phyloP scores from a whole-genome alignment of 371 early-diverging fungal genomes.

The Capillidium heterosporum region DNA sequence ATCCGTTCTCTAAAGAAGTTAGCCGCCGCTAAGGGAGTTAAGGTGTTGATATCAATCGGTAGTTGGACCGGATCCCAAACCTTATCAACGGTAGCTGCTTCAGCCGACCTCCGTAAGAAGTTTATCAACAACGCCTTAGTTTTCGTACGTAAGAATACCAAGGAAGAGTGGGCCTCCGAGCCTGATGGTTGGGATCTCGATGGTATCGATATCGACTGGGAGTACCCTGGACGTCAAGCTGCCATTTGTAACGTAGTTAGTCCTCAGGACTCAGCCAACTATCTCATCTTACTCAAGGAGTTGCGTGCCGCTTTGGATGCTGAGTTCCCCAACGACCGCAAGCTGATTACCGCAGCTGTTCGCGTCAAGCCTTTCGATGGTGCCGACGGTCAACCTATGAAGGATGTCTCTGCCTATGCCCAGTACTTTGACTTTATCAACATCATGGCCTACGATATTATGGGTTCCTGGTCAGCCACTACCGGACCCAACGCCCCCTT shows the following conservation, averaged over 20 bases:
- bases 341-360: conserved; percentile 50
- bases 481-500: conserved; percentile 51
- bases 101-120: conserved; percentile 15
- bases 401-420: conserved; percentile 34
- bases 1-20: conserved; percentile 21
- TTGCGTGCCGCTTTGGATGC: conserved; percentile 37
- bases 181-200: conserved; percentile 19
- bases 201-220: conserved; percentile 43
- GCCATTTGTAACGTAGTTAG: conserved; percentile 40
- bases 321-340: conserved; percentile 15
- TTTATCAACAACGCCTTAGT: conserved; percentile 24
- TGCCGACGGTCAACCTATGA: conserved; percentile 25
- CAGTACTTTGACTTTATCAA: conserved; percentile 34
- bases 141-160: conserved; percentile 15
- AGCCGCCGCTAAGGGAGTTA: conserved; percentile 30
- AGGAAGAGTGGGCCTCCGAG: conserved; percentile 1
- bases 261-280: conserved; percentile 32
- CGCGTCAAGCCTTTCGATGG: conserved; percentile 41
- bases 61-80: conserved; percentile 53
- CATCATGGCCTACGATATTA: conserved; percentile 33
- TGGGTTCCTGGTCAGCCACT: conserved; percentile 30
- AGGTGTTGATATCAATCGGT: conserved; percentile 47
- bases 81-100: conserved; percentile 36
- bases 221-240: conserved; percentile 53
- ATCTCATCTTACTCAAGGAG: conserved; percentile 33